Percentiles rank a stretch among this genome's conserved stretches.
Conservation (phyloP, 305 asterid genomes). For the Petunia hybrid region DNA sequence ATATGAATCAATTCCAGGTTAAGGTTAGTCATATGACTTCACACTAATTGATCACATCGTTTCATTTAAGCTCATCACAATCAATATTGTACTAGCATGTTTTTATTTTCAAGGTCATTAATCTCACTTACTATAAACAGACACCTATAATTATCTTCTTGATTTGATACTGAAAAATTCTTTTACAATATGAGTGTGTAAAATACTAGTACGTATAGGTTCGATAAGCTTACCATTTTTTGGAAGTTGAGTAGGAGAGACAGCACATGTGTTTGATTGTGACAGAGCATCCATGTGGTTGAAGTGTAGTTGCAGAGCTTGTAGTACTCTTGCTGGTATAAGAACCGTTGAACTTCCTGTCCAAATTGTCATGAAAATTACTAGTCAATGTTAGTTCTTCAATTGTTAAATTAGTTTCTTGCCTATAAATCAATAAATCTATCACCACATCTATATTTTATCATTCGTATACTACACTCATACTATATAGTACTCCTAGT, state of each 20-base stretch:
- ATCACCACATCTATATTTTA: background rate
- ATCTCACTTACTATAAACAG: no score
- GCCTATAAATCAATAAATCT: background rate
- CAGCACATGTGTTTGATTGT: slow-evolving; percentile 37
- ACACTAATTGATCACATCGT: no score
- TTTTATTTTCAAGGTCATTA: no score
- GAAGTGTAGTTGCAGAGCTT: slow-evolving; percentile 60
- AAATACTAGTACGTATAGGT: background rate
- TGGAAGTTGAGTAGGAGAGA: slow-evolving; percentile 29
- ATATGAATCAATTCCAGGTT: no score
- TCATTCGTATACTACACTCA: background rate
- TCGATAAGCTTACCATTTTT: slow-evolving; percentile 41
- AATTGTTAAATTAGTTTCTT: background rate
- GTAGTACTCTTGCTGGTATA: slow-evolving; percentile 78
- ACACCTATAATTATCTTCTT: no score
- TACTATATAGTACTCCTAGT: background rate
- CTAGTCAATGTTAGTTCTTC: background rate
- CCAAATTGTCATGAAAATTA: background rate
- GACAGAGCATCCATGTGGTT: slow-evolving; percentile 49
- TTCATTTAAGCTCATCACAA: no score
- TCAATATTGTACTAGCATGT: no score
- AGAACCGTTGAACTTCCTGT: slow-evolving; percentile 73
- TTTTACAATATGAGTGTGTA: no score
- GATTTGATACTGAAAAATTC: no score
- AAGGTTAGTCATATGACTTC: no score